Evolutionary conservation across 225 moss, liverwort and hornwort species (phyloP).

Genomic region (Antitrichia curtipendula): DNA sequence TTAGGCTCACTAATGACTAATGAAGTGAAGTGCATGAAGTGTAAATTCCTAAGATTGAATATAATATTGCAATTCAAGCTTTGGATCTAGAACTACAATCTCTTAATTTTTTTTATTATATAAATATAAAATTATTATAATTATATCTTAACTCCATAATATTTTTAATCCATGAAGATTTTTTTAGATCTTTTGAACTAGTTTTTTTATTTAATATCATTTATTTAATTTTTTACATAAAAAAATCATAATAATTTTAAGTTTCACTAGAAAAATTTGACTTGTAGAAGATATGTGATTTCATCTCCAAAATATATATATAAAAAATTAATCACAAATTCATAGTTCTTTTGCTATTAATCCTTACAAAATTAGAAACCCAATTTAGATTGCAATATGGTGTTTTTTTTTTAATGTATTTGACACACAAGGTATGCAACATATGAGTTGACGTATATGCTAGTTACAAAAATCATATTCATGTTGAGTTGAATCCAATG

Average conservation of each 20-base stretch:
- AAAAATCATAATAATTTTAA: not conserved
- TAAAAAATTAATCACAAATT: no score
- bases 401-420: not conserved
- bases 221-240: not conserved
- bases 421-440: not conserved
- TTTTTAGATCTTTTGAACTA: not conserved
- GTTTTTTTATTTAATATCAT: not conserved
- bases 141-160: not conserved
- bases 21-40: not conserved
- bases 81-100: fast-evolving
- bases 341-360: no score
- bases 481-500: fast-evolving
- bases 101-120: not conserved
- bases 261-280: not conserved
- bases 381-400: fast-evolving
- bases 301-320: not conserved
- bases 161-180: not conserved
- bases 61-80: not conserved
- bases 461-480: no score
- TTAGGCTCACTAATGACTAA: not conserved
- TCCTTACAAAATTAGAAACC: not conserved
- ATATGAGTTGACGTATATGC: not conserved
- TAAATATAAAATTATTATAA: not conserved
- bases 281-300: not conserved
- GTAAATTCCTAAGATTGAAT: not conserved